Conservation (phyloP, 2,329 filamentous ascomycete species). For the Colletotrichum godetiae region DNA sequence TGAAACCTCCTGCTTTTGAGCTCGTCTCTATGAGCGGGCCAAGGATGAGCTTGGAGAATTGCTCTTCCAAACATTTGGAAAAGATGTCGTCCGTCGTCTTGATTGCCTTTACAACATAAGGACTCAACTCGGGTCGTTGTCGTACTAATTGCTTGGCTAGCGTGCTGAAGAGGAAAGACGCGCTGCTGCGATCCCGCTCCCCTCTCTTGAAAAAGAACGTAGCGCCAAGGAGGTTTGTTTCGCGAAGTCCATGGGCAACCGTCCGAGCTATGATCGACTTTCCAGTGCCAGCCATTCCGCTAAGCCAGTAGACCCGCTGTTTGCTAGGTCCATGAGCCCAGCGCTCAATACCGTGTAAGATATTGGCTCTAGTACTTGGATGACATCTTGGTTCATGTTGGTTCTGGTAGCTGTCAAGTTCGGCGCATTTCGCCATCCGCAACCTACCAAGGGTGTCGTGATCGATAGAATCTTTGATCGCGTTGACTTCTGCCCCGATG, state of each 20-base stretch:
- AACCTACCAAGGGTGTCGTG: background rate
- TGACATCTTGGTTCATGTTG: conserved; percentile 3
- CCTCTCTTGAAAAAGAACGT: conserved; percentile 58
- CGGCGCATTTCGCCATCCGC: background rate
- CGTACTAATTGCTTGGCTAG: conserved; percentile 48
- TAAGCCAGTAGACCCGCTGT: conserved; percentile 4
- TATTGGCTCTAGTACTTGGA: background rate
- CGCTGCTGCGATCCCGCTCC: conserved; percentile 47
- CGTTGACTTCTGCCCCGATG: background rate
- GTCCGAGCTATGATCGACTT: conserved; percentile 39
- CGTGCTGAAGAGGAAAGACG: conserved; percentile 50
- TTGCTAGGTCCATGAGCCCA: background rate
- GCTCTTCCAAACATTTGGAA: background rate
- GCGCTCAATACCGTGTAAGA: background rate
- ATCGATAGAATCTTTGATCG: background rate
- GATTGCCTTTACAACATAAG: conserved; percentile 36
- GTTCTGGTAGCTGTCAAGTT: background rate
- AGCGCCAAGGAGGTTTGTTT: conserved; percentile 38
- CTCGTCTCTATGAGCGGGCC: rapidly evolving
- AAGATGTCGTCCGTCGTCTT: background rate
- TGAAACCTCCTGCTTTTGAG: no score
- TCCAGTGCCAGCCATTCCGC: conserved; percentile 35
- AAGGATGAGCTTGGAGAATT: background rate
- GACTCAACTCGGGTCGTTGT: conserved; percentile 30
- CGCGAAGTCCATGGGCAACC: background rate